These are phyloP conservation scores for Nephelium lappaceum DNA, from an alignment of 345 rosid genomes.

Conservation along the genomic window DNA sequence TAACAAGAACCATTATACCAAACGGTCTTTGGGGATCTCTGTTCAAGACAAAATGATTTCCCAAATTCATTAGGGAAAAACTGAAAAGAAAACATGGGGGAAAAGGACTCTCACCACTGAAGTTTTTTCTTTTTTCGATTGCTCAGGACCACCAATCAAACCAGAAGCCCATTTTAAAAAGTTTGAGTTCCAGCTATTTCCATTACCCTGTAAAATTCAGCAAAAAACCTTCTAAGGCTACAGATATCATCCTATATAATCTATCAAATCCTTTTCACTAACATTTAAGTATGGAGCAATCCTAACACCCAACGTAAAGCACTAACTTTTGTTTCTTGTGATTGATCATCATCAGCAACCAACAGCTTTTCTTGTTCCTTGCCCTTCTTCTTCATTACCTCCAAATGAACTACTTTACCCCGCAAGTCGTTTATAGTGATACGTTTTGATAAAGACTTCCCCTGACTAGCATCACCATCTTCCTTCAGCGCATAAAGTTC, in stretches of 20 bases:
- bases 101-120: constrained; percentile 42
- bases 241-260: neutral
- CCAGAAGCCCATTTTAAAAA: constrained; percentile 94
- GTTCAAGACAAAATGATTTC: neutral
- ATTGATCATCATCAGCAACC: constrained; percentile 59
- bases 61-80: neutral
- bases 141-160: constrained; percentile 69
- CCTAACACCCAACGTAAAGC: constrained; percentile 16
- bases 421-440: constrained; percentile 86
- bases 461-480: constrained; percentile 48
- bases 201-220: constrained; percentile 43
- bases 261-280: neutral
- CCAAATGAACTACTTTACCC: constrained; percentile 93
- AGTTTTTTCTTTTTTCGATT: constrained; percentile 43
- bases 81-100: constrained; percentile 2
- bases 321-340: constrained; percentile 56
- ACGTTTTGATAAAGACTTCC: constrained; percentile 58
- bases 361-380: constrained; percentile 90
- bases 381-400: constrained; percentile 86
- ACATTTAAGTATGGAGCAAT: neutral
- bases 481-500: constrained; percentile 76
- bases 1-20: neutral
- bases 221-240: constrained; percentile 17
- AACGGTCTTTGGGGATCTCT: neutral
- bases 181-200: constrained; percentile 78